Conservation (phyloP, 2,329 filamentous ascomycete species). For the Hypoxylon sp. region DNA sequence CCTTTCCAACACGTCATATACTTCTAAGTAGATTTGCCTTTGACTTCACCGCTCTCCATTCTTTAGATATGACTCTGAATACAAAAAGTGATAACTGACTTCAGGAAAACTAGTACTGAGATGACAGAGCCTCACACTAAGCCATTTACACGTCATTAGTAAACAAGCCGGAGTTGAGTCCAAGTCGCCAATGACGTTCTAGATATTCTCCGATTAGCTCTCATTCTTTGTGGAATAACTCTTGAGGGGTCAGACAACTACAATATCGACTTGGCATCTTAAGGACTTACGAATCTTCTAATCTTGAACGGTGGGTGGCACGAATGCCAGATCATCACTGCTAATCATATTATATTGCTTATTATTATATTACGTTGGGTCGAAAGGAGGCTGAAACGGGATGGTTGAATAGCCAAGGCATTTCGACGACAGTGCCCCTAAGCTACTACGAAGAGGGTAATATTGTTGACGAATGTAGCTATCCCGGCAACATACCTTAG, state of each 20-base stretch:
- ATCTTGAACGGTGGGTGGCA: conserved; percentile 23
- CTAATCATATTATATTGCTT: conserved; percentile 16
- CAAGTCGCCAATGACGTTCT: conserved; percentile 15
- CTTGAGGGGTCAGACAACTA: conserved; percentile 20
- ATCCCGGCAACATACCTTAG: background rate
- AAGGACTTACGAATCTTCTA: conserved; percentile 15
- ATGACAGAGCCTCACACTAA: conserved; percentile 19
- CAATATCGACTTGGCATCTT: conserved; percentile 11
- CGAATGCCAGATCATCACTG: conserved; percentile 40
- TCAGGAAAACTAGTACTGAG: conserved; percentile 9
- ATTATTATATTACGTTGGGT: conserved; percentile 20
- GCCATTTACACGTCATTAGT: conserved; percentile 15
- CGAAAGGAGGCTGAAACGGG: conserved; percentile 21
- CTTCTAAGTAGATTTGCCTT: conserved; percentile 20
- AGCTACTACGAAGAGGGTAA: conserved; percentile 1
- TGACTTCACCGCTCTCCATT: conserved; percentile 36
- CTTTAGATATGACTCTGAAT: conserved; percentile 6
- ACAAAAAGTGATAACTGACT: conserved; percentile 2
- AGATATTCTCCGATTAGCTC: conserved; percentile 34
- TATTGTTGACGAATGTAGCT: background rate
- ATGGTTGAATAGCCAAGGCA: conserved; percentile 27
- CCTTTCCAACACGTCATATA: conserved; percentile 15
- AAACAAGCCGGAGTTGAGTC: conserved; percentile 10
- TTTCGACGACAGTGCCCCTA: conserved; percentile 16
- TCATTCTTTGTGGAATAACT: conserved; percentile 3